These are phyloP conservation scores for Coniochaeta ligniaria DNA, from an alignment of 2,329 filamentous ascomycete genomes.

Conservation along the genomic window DNA sequence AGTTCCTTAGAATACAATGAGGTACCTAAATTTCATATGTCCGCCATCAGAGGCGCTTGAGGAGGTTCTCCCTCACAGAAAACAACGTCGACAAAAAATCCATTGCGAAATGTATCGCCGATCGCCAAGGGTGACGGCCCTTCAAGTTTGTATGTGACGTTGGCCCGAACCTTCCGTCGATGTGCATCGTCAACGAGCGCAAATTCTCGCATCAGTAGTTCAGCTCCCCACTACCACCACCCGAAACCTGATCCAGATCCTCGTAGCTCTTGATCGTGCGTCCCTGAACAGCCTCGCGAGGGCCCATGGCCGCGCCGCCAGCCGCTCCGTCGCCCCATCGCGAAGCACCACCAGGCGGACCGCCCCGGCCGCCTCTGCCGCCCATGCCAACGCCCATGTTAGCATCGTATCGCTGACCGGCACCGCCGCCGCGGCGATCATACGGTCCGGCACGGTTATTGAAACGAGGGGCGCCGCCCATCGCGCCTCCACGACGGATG, in stretches of 20 bases:
- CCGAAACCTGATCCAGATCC: slow-evolving; percentile 81
- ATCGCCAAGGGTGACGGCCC: too few species aligned
- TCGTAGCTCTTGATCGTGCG: slow-evolving; percentile 95
- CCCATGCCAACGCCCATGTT: slow-evolving; percentile 25
- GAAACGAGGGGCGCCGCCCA: slow-evolving; percentile 41
- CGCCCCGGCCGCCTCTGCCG: slow-evolving; percentile 39
- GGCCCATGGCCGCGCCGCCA: slow-evolving; percentile 70
- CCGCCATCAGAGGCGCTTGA: not conserved
- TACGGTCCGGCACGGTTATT: slow-evolving; percentile 65
- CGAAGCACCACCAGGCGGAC: slow-evolving; percentile 34
- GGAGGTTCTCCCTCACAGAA: not conserved
- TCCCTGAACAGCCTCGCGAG: slow-evolving; percentile 85
- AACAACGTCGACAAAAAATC: not conserved
- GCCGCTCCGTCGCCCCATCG: slow-evolving; percentile 68
- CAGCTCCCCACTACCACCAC: slow-evolving; percentile 70
- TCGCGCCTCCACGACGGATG: slow-evolving; percentile 56
- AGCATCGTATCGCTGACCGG: slow-evolving; percentile 45
- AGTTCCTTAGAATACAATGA: not conserved
- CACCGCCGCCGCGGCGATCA: slow-evolving; percentile 47
- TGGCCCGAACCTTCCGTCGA: too few species aligned
- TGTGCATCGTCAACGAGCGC: not conserved
- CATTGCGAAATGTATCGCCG: not conserved
- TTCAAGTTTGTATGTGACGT: too few species aligned
- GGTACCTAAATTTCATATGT: not conserved
- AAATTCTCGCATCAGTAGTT: slow-evolving; percentile 60